phyloP scores from a whole-genome alignment of 345 rosid genomes.

The Heritiera fomes region DNA sequence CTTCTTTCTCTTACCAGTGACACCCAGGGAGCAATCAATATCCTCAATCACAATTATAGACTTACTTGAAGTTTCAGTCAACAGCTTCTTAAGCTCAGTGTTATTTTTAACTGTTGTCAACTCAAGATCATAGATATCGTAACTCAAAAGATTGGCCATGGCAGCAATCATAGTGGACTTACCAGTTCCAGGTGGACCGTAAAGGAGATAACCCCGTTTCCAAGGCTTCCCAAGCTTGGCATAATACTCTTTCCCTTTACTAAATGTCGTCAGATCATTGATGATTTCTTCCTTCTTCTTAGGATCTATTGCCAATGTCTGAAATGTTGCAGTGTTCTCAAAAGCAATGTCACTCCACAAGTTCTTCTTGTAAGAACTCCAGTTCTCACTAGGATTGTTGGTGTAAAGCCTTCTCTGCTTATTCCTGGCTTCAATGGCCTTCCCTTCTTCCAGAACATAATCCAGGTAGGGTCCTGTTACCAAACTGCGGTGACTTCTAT shows the following conservation, averaged over 20 bases:
- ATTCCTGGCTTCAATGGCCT: slow-evolving; percentile 7
- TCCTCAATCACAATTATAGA: slow-evolving; percentile 38
- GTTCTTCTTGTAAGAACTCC: slow-evolving; percentile 12
- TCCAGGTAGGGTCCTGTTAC: slow-evolving; percentile 30
- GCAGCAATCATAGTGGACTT: slow-evolving; percentile 35
- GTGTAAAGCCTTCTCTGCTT: slow-evolving; percentile 27
- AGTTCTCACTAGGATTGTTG: slow-evolving; percentile 13
- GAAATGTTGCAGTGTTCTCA: slow-evolving; percentile 28
- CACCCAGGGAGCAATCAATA: slow-evolving; percentile 45
- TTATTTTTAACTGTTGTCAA: slow-evolving; percentile 24
- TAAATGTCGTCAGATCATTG: slow-evolving; percentile 27
- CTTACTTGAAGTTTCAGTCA: slow-evolving; percentile 28
- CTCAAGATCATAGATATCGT: slow-evolving; percentile 33
- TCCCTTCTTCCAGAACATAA: slow-evolving; percentile 33
- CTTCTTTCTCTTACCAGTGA: slow-evolving; percentile 36
- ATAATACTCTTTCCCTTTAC: slow-evolving; percentile 26
- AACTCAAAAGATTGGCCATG: slow-evolving; percentile 26
- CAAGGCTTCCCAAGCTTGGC: slow-evolving; percentile 30
- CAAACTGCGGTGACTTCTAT: slow-evolving; percentile 25
- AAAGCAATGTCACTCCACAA: slow-evolving; percentile 37
- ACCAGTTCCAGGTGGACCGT: slow-evolving; percentile 34
- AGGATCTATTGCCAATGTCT: slow-evolving; percentile 27
- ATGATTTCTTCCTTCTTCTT: slow-evolving; percentile 28
- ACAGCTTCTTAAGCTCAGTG: slow-evolving; percentile 21
- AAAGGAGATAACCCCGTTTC: slow-evolving; percentile 36